Evolutionary conservation across 1,284 basidiomycete species (phyloP).

Genomic region (Sanguinoderma infundibulare): DNA sequence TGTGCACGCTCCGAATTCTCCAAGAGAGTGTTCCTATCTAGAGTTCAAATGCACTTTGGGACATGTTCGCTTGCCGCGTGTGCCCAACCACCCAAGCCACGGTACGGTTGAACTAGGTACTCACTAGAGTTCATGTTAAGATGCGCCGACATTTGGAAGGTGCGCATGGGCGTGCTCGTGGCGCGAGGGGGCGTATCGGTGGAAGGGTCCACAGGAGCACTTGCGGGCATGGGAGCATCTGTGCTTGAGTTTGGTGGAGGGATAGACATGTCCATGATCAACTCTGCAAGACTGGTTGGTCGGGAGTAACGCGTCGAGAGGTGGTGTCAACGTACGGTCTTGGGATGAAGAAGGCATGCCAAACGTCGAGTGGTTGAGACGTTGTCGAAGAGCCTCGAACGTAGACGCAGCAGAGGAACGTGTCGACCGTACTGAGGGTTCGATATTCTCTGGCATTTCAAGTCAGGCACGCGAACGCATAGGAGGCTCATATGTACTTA

Average conservation of each 20-base stretch:
- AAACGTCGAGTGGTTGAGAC: conserved; percentile 28
- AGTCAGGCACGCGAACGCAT: conserved; percentile 1
- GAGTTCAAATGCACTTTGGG: too few relatives aligned
- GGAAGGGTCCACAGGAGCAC: conserved; percentile 42
- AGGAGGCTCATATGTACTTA: conserved; percentile 39
- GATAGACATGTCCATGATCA: conserved; percentile 34
- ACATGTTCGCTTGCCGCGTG: too few relatives aligned
- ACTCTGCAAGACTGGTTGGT: conserved; percentile 22
- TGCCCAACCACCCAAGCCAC: too few relatives aligned
- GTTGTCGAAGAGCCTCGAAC: conserved; percentile 36
- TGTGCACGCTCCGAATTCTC: too few relatives aligned
- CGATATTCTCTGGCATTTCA: conserved; percentile 10
- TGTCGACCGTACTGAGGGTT: conserved; percentile 28
- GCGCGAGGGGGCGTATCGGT: conserved; percentile 49
- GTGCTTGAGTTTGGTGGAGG: conserved; percentile 40
- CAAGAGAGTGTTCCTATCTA: too few relatives aligned
- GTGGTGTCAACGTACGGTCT: conserved; percentile 29
- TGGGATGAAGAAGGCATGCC: conserved; percentile 25
- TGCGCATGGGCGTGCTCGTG: conserved; percentile 58
- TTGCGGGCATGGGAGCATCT: conserved; percentile 38
- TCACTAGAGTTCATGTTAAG: conserved; percentile 61
- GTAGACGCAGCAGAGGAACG: conserved; percentile 30
- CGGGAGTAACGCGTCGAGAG: background rate
- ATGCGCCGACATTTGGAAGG: conserved; percentile 63
- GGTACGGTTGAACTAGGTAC: too few relatives aligned